Percentiles rank a stretch among this genome's conserved stretches.
These are phyloP conservation scores for Ceratobasidium sp. DNA, from an alignment of 1,284 basidiomycete genomes.

Conservation along the genomic window DNA sequence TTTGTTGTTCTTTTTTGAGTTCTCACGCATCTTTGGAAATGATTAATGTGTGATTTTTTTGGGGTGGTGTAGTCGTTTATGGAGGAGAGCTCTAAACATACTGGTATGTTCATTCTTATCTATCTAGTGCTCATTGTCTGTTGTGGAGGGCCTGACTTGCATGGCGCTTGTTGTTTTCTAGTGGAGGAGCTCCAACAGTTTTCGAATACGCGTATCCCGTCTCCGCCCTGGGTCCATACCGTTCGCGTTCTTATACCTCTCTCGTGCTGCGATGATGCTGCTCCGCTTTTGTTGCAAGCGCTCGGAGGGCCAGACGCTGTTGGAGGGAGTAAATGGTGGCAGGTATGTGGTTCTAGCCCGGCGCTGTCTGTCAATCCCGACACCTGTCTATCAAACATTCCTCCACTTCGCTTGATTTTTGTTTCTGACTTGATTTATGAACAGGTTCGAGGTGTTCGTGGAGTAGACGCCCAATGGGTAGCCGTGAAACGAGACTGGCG, in stretches of 20 bases:
- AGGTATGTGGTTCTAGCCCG: constrained; percentile 70
- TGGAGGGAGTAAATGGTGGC: constrained; percentile 51
- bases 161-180: constrained; percentile 68
- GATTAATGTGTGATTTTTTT: constrained; percentile 16
- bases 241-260: constrained; percentile 82
- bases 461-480: constrained; percentile 50
- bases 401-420: constrained; percentile 80
- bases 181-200: constrained; percentile 90
- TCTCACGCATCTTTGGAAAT: constrained; percentile 11
- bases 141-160: constrained; percentile 1
- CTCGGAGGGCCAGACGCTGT: constrained; percentile 83
- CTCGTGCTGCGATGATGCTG: constrained; percentile 83
- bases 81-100: constrained; percentile 64
- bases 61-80: constrained; percentile 62
- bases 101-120: not conserved
- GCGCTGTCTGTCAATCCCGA: constrained; percentile 75
- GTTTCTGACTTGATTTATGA: not conserved
- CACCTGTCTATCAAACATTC: constrained; percentile 75
- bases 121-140: not conserved
- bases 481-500: constrained; percentile 48
- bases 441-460: constrained; percentile 48
- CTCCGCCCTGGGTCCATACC: constrained; percentile 90
- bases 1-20: constrained; percentile 56
- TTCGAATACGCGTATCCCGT: constrained; percentile 86
- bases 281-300: constrained; percentile 80